Base-by-base conservation (phyloP, 192 early-diverging fungal genomes). In the Linnemannia schmuckeri region DNA sequence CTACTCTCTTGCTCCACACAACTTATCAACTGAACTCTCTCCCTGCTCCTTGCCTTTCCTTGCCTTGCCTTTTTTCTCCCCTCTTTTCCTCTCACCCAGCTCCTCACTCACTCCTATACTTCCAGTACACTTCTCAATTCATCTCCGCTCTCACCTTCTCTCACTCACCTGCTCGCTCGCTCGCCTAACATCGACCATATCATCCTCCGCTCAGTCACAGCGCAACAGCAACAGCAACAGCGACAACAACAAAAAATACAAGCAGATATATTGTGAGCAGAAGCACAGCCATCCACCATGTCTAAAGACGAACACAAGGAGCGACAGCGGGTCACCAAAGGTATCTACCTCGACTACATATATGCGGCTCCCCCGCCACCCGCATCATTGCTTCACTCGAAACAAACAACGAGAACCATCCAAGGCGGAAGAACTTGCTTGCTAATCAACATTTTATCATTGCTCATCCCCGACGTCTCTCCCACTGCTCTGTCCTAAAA, bases 271-370 rank as follows among this genome's bases (percentile, higher is more conserved):
- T 41, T 76, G 54, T 38, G 41, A 71, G 70, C 70, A 41, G 70
- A 33, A 55, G 70, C 80, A 77, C 44, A 69, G 42, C 71, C 46
- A 41, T 72, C 72, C 6, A 47, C 63, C 70, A 87, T 87, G 85
- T 87, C 85, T 46, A 87, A 87, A 72, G 85, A 87, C 40, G 85
- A 87, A 7, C 85, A 87, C 66, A 87, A 81, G 54, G 85, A 87
- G 49, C 85, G 85, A 27, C 85, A 87, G 79, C 79, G 85, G 33
- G 85, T 87, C 27, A 87, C 85, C 27, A 87, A 87, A 81, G 85
- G 85, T 87, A 86, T 40, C 33, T 44, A 44, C 6, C 30, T 40
- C 24, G 46, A 40, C n/a, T 27, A 46, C 49, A 22, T 52, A 52
- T 37, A 57, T 38, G 30, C 74, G 35, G 20, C 44, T 75, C n/a